Conservation (phyloP, 306 rosid genomes). For the Lagenaria siceraria region DNA sequence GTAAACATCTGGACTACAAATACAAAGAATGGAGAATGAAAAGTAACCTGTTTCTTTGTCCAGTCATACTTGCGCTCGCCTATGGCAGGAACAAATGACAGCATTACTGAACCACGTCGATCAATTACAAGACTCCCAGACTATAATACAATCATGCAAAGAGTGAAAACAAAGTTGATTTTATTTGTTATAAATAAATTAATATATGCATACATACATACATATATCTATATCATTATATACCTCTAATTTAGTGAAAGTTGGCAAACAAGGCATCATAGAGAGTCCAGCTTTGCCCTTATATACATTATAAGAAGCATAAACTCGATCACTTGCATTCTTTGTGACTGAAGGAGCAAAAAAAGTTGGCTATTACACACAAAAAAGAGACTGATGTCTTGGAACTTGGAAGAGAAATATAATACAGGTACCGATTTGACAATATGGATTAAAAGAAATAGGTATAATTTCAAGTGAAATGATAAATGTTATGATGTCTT, state of each 20-base stretch:
- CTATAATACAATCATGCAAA: background rate
- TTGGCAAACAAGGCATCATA: conserved; percentile 61
- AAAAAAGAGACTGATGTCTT: background rate
- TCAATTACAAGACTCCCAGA: conserved; percentile 1
- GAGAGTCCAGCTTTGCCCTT: conserved; percentile 92
- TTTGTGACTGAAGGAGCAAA: conserved; percentile 27
- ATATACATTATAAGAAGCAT: conserved; percentile 58
- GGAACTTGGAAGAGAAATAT: background rate
- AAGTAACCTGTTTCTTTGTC: conserved; percentile 28
- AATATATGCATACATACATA: background rate
- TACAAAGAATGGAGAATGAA: background rate
- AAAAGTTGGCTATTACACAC: background rate
- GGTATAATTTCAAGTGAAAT: no score
- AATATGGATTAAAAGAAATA: no score
- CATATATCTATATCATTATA: background rate
- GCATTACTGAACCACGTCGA: conserved; percentile 16
- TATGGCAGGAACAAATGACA: conserved; percentile 30
- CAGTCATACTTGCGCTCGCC: conserved; percentile 37
- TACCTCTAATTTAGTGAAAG: conserved; percentile 65
- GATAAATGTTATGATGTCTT: no score
- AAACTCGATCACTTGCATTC: conserved; percentile 23
- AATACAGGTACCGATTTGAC: no score
- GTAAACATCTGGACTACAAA: background rate
- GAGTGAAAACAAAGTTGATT: background rate
- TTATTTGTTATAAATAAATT: background rate